A percentile compares a stretch with the other conserved stretches of the same genome.
Conservation (phyloP, 306 rosid species). For the Cicer chorassanicum region DNA sequence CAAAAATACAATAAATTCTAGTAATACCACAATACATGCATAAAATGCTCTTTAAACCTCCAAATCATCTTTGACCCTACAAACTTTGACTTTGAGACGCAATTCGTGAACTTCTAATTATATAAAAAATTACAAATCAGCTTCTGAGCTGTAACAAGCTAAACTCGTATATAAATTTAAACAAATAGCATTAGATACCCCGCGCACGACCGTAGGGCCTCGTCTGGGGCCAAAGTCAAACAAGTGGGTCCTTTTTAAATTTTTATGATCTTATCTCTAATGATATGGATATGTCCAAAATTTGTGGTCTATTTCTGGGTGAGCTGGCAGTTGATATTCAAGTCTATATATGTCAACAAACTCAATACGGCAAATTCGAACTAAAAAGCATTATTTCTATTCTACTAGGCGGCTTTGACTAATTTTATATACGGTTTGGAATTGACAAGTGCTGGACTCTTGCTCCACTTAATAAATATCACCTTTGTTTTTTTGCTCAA, state of each 20-base stretch:
- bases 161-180: no score
- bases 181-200: no score
- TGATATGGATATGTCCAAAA: constrained; percentile 2
- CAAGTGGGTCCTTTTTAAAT: constrained; percentile 6
- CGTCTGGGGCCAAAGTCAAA: constrained; percentile 25
- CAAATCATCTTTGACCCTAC: no score
- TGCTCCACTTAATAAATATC: neutral
- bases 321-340: neutral
- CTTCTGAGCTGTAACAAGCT: no score
- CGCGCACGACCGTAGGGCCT: no score
- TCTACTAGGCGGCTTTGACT: constrained; percentile 33
- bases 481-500: no score
- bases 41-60: no score
- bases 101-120: no score
- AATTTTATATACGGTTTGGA: neutral
- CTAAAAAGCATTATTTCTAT: neutral
- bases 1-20: no score
- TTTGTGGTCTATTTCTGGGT: neutral
- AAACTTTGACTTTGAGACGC: no score
- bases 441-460: constrained; percentile 1
- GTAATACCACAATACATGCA: no score
- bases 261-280: neutral
- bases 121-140: no score
- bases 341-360: neutral
- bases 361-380: neutral